These are phyloP conservation scores for Nigrograna mackinnonii DNA, from an alignment of 2,329 filamentous ascomycete genomes.

Conservation along the genomic window DNA sequence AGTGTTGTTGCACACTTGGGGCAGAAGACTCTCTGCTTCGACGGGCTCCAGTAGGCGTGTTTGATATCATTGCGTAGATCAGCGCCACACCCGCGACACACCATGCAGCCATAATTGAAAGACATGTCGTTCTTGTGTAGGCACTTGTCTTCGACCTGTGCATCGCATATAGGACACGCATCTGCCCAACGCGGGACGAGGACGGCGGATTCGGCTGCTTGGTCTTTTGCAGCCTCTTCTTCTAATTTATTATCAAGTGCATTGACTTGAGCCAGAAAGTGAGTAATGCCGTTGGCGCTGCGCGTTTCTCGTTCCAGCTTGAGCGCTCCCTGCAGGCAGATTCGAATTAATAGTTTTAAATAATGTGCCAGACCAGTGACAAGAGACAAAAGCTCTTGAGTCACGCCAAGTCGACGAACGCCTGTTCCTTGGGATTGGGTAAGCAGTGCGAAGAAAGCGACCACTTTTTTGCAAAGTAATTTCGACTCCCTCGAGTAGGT, in stretches of 20 bases:
- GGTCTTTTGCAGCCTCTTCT: slow-evolving; percentile 42
- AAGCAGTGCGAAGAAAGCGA: slow-evolving; percentile 93
- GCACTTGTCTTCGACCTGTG: slow-evolving; percentile 94
- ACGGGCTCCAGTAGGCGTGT: slow-evolving; percentile 72
- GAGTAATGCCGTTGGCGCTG: slow-evolving; percentile 73
- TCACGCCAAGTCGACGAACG: slow-evolving; percentile 90
- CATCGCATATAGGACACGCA: slow-evolving; percentile 78
- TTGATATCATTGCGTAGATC: slow-evolving; percentile 71
- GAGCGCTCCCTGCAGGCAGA: slow-evolving; percentile 90
- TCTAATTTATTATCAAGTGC: slow-evolving; percentile 67
- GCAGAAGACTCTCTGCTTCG: slow-evolving; percentile 73
- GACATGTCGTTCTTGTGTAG: slow-evolving; percentile 73
- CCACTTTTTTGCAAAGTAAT: slow-evolving; percentile 98
- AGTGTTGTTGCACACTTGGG: slow-evolving; percentile 64
- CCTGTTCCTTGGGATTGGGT: slow-evolving; percentile 93
- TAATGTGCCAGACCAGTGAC: slow-evolving; percentile 97
- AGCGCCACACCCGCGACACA: slow-evolving; percentile 69
- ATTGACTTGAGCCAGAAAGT: slow-evolving; percentile 81
- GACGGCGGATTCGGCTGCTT: slow-evolving; percentile 43
- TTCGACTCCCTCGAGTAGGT: slow-evolving; percentile 97
- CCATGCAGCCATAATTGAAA: slow-evolving; percentile 82
- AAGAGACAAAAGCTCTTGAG: slow-evolving; percentile 94
- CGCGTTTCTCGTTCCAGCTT: slow-evolving; percentile 85
- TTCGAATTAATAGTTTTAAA: slow-evolving; percentile 93
- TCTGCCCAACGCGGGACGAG: slow-evolving; percentile 61